Evolutionary conservation across 2,329 filamentous ascomycete genomes (phyloP), one percentile per base, ranked within the genome.

Genomic region (Rutstroemia sp.): DNA sequence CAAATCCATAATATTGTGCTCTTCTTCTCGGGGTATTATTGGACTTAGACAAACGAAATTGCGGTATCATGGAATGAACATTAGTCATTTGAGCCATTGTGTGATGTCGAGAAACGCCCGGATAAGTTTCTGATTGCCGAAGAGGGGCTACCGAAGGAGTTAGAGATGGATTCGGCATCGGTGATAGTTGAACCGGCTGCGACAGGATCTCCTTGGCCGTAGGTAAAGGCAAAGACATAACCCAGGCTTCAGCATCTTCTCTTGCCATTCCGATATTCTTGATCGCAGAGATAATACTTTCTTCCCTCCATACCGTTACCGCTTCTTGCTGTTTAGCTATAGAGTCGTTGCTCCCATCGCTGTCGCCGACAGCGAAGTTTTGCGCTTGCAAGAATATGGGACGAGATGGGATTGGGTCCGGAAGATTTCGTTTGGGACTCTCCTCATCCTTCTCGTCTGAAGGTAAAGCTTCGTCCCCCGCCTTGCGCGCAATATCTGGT

Each of bases 401-500:
- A n/a, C 2, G 39, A 42, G 17, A 42, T 7, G 16, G 17, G 16
- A 2, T 2, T 4, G 16, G 39, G 39, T 42, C 17, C 39, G 17
- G 17, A 10, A 42, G 39, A 17, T 7, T 16, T 42, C 2, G 39
- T n/a, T 4, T 42, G 9, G 55, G 48, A 34, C 27, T 68, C 60
- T 74, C 73, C 47, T 75, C 72, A 14, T 73, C 73, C 52, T 73
- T 71, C 54, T 71, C 68, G 56, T 73, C 74, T 2, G 72, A 73
- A 21, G 77, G 75, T 48, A 88, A 73, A 21, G 80, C 76, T 61
- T 76, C 69, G 60, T 73, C 72, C 60, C 77, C 79, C 57, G 82
- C 86, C 65, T 73, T 68, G 61, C 72, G 73, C 57, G 84, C 84
- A 66, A 89, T 79, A 51, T 90, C 84, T 51, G 80, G 83, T 62